Base-by-base conservation (phyloP, 2,329 filamentous ascomycete species). In the Calonectria montana region DNA sequence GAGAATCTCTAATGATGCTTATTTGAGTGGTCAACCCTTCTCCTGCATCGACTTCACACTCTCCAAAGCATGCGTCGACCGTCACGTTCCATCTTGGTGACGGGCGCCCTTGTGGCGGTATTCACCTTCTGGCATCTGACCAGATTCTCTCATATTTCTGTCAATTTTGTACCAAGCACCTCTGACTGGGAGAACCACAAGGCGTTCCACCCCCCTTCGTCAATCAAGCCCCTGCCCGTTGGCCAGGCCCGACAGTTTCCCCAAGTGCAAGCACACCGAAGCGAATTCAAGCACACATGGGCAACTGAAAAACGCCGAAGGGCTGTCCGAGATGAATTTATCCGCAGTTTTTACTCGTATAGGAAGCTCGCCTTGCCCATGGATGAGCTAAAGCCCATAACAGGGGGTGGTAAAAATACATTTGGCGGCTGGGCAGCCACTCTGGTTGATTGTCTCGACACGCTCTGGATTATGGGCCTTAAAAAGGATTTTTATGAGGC, bases 391-490 rank as follows among this genome's bases (percentile, higher is more conserved):
- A 79, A 81, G 64, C 89, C 89, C 7, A 80, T 90, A 4, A 84
- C 84, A 23, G 87, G 85, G 31, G 77, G 80, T 7, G 83, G 80
- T 13, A 87, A 85, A 72, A 85, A 88, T 69, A 82, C 82, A 1
- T 90, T 89, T 78, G 88, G 88, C 4, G 87, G 87, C 29, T 91
- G 89, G 86, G 89, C 86, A 1, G 90, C 90, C 12, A 91, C 90
- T 0, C 80, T 92, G 55, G 87, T 93, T 39, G 91, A 93, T 77
- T 83, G 87, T 0, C 82, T 93, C 50, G 90, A 92, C 70, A 91
- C 90, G 0, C 85, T 93, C 2, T 89, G 87, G 86, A 92, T 93
- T 59, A 91, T 92, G 90, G 90, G 82, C 13, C 79, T 92, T 25
- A 82, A 87, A 37, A 83, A 88, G 2, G 91, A 93, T 23, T 92